These are phyloP conservation scores for Myrmaecium sp. DNA, from an alignment of 2,329 filamentous ascomycete genomes.

Conservation along the genomic window DNA sequence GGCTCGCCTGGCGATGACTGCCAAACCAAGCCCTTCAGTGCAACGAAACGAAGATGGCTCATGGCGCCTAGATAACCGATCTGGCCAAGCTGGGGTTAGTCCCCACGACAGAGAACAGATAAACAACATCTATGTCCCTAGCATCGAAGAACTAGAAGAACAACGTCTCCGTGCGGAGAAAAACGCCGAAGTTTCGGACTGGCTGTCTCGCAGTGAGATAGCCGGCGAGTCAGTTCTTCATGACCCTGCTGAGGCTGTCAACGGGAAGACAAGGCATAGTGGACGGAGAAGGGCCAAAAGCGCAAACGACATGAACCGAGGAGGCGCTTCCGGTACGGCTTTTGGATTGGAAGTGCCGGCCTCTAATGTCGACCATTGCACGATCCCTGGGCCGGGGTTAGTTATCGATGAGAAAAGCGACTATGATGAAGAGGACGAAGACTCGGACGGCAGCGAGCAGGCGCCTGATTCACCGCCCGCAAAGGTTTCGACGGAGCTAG, in stretches of 20 bases:
- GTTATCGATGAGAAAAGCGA: constrained; percentile 23
- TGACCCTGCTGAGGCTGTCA: constrained; percentile 11
- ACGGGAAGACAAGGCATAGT: constrained; percentile 7
- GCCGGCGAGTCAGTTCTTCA: constrained; percentile 25
- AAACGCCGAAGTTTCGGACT: constrained; percentile 35
- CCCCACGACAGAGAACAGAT: constrained; percentile 27
- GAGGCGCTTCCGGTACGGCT: constrained; percentile 10
- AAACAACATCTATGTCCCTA: constrained; percentile 26
- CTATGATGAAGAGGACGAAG: constrained; percentile 12
- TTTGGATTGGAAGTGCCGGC: constrained; percentile 16
- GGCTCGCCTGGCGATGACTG: background rate
- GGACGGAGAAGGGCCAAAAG: constrained; percentile 30
- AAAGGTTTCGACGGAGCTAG: constrained; percentile 10
- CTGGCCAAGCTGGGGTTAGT: constrained; percentile 28
- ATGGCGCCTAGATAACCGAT: constrained; percentile 23
- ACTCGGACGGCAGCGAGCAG: constrained; percentile 14
- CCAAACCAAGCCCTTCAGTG: constrained; percentile 3
- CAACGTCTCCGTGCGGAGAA: constrained; percentile 31
- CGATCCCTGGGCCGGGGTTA: constrained; percentile 35
- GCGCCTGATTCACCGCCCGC: constrained; percentile 19
- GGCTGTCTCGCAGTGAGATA: constrained; percentile 30
- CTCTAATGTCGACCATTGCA: constrained; percentile 20
- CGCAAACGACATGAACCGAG: constrained; percentile 19
- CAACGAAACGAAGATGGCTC: constrained; percentile 28
- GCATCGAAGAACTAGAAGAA: constrained; percentile 33